Evolutionary conservation across 495 filamentous ascomycete genomes (phyloP), one percentile per base, ranked within the genome.

Genomic region (Aspergillus panamensis): DNA sequence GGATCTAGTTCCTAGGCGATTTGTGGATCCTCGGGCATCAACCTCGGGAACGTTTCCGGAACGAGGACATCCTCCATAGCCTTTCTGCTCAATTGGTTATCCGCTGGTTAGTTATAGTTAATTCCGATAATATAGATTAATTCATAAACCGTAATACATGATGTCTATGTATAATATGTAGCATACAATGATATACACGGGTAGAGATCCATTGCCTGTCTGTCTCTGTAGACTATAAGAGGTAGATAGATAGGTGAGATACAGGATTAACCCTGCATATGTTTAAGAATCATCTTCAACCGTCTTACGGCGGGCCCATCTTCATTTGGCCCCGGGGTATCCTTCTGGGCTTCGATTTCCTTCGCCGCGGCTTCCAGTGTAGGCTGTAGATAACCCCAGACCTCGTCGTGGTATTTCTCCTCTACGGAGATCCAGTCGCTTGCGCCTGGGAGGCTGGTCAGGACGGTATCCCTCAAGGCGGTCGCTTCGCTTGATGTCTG

Each of bases 381-480:
- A n/a, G 83, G 80, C 19, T 76, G 62, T 42, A 90, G 68, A 59
- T 85, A 86, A 58, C 88, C 89, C 89, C 89, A 93, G 10, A 93
- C 87, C 57, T 90, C 87, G 68, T 91, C 86, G 32, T 84, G 80
- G 64, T 91, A 91, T 32, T 75, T 72, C 37, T 80, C 84, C 62
- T 90, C 77, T 2, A 89, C 82, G 37, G 72, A 70, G 10, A 83
- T 71, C 88, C 87, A 87, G 48, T 87, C 71, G 48, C 58, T 60
- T 17, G 74, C 70, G 1, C 74, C 73, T 4, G 73, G 67, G 1
- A 77, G 51, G 3, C 66, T 52, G 0, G 45, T 48, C 4, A 77
- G 29, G 0, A 79, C 71, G 2, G 48, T 50, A 52, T 73, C 76
- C 20, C 69, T 66, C 8, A 74, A 63, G 5, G 58, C 47, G 7